A percentile compares a stretch with the other conserved stretches of the same genome.
phyloP scores from a whole-genome alignment of 2,329 filamentous ascomycete species.

The Lanzia echinophila region DNA sequence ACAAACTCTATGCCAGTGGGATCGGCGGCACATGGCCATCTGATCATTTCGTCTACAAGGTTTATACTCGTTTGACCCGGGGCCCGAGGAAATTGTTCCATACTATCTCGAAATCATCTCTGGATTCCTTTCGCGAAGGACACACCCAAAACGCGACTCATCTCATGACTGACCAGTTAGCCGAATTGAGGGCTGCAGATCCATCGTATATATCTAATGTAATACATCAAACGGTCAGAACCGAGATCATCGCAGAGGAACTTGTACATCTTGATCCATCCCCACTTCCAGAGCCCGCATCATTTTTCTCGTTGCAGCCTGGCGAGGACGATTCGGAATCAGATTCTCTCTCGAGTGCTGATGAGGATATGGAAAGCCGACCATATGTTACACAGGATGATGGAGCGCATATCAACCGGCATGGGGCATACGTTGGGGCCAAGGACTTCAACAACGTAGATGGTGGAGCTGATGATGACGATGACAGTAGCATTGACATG shows the following conservation, averaged over 20 bases:
- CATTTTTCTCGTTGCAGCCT: neutral
- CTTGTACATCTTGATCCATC: conserved; percentile 2
- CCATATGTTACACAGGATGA: neutral
- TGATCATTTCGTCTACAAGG: conserved; percentile 56
- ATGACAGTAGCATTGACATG: conserved; percentile 10
- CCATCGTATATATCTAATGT: neutral
- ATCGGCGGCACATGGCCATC: conserved; percentile 53
- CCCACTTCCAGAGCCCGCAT: conserved; percentile 1
- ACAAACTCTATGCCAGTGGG: conserved; percentile 49
- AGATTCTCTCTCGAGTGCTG: neutral
- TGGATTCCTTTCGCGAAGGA: conserved; percentile 13
- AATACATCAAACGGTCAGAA: neutral
- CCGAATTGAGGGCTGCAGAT: conserved; percentile 3
- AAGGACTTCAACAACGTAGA: neutral
- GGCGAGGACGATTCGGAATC: neutral
- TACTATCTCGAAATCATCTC: conserved; percentile 14
- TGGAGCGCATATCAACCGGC: neutral
- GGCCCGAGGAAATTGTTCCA: conserved; percentile 14
- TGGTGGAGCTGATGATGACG: neutral
- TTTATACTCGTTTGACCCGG: conserved; percentile 31
- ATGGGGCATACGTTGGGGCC: neutral
- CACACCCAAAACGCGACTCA: conserved; percentile 3
- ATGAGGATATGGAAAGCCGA: neutral
- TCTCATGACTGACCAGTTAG: conserved; percentile 5
- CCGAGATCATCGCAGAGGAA: neutral